A percentile compares a stretch with the other conserved stretches of the same genome.
phyloP scores from a whole-genome alignment of 371 early-diverging fungal genomes.

The Mortierella sp. region DNA sequence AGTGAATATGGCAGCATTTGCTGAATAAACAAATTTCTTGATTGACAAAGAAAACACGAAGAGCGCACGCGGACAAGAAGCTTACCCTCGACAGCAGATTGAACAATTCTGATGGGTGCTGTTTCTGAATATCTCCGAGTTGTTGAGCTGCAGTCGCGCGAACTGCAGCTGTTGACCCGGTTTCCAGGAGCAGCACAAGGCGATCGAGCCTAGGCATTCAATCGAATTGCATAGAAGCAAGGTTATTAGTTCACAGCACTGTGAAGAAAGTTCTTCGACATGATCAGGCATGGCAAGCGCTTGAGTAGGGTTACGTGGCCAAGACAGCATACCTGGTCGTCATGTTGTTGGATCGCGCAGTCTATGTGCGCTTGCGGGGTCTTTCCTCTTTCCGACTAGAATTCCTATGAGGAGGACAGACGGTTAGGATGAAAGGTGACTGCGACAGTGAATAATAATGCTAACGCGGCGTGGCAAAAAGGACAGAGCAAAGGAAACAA shows the following conservation, averaged over 20 bases:
- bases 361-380: background rate
- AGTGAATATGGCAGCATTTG: background rate
- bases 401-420: background rate
- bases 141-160: slow-evolving; percentile 94
- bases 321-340: slow-evolving; percentile 14
- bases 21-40: background rate
- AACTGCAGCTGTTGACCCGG: slow-evolving; percentile 91
- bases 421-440: slow-evolving; percentile 6
- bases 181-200: slow-evolving; percentile 92
- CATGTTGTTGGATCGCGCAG: slow-evolving; percentile 7
- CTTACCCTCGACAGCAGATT: slow-evolving; percentile 86
- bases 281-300: background rate
- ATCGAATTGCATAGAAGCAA: background rate
- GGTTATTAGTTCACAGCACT: background rate
- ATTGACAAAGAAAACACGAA: background rate
- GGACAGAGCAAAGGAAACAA: background rate
- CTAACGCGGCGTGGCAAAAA: background rate
- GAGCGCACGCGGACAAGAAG: background rate
- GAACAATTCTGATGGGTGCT: slow-evolving; percentile 94
- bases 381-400: background rate
- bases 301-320: background rate
- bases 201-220: slow-evolving; percentile 84
- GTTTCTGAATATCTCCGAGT: slow-evolving; percentile 94
- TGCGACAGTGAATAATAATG: background rate
- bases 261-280: background rate